Evolutionary conservation across 768 basidiomycete genomes (phyloP).

Genomic region (Mrakia blollopis): DNA sequence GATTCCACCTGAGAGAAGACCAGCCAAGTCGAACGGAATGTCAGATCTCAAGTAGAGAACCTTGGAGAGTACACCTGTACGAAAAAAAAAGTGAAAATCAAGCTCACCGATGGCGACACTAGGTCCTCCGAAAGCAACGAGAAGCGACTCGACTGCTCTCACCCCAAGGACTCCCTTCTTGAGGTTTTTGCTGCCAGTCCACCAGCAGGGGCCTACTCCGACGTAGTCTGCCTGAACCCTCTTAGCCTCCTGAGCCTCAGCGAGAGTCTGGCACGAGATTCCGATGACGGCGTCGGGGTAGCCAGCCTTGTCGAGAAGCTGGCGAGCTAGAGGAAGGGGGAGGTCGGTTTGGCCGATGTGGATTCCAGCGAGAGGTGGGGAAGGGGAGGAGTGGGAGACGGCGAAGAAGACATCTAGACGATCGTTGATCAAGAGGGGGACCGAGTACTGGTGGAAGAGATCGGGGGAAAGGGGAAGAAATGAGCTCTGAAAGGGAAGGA

Average conservation of each 20-base stretch:
- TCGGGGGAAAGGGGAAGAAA: not conserved
- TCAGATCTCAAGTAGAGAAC: not conserved
- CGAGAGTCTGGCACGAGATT: conserved; percentile 65
- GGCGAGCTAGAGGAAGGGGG: conserved; percentile 60
- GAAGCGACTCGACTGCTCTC: conserved; percentile 62
- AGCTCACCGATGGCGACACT: conserved; percentile 78
- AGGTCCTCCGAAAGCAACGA: conserved; percentile 62
- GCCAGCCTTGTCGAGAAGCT: conserved; percentile 54
- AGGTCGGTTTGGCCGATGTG: conserved; percentile 89
- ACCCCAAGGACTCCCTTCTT: conserved; percentile 61
- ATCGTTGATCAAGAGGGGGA: conserved; percentile 70
- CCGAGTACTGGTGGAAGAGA: conserved; percentile 50
- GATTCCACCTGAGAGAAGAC: conserved; percentile 63
- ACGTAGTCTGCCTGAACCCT: conserved; percentile 70
- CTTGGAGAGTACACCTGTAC: too few relatives aligned
- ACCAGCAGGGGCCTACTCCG: conserved; percentile 80
- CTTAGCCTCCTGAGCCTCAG: conserved; percentile 61
- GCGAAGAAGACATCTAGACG: conserved; percentile 80
- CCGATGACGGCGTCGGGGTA: conserved; percentile 63
- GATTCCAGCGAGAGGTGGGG: conserved; percentile 54
- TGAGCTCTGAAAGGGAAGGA: not conserved
- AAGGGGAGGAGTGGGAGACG: not conserved
- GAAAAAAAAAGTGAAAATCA: not conserved
- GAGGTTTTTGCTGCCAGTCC: conserved; percentile 65
- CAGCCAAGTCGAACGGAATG: not conserved